phyloP scores from a whole-genome alignment of 73 alveolate genomes.

The Durusdinium trenchii region DNA sequence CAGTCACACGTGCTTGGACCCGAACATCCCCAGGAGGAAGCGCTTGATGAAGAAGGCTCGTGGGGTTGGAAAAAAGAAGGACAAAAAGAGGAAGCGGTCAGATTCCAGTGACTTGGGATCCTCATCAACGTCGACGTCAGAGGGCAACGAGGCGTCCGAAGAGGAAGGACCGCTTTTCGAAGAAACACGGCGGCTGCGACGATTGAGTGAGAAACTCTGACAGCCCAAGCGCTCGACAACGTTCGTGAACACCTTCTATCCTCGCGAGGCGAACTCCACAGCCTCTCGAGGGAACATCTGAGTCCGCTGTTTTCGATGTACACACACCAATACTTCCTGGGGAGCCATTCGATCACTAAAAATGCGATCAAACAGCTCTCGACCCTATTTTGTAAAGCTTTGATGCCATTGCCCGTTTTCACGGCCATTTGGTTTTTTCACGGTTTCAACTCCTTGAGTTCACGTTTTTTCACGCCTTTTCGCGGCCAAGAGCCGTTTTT shows the following conservation, averaged over 20 bases:
- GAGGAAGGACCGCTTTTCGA: neutral
- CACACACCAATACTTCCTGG: too few species aligned
- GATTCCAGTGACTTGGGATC: neutral
- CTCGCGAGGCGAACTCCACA: too few species aligned
- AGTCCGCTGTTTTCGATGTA: too few species aligned
- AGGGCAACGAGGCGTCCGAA: neutral
- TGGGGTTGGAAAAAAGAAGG: neutral
- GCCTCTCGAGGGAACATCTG: too few species aligned
- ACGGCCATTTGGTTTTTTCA: too few species aligned
- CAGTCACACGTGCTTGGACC: neutral
- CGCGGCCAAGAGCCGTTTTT: too few species aligned
- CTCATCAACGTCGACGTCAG: neutral
- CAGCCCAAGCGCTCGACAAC: neutral
- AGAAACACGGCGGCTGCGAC: neutral
- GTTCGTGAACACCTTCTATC: neutral
- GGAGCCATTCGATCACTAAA: too few species aligned
- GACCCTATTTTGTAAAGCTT: too few species aligned
- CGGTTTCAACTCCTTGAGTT: too few species aligned
- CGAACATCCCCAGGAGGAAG: neutral
- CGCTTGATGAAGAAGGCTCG: neutral
- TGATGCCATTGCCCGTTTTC: too few species aligned
- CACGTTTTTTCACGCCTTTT: too few species aligned
- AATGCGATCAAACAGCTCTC: too few species aligned
- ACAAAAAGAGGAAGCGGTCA: neutral
- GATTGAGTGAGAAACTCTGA: neutral